Conservation (phyloP, 352 stramenopile genomes). For the Blastocystis sp. region DNA sequence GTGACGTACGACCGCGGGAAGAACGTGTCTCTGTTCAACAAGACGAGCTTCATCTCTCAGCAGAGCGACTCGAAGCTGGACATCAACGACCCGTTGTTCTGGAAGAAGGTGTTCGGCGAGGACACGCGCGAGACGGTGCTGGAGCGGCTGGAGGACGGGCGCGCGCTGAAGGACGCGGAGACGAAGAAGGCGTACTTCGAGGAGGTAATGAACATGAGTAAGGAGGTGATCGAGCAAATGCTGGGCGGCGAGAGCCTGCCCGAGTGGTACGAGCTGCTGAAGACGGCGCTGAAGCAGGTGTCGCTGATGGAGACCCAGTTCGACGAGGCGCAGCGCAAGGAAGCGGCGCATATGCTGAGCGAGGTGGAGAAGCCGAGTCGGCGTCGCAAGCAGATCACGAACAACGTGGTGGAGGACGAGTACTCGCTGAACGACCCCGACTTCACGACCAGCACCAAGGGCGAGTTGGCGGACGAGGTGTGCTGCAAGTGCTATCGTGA, state of each 20-base stretch:
- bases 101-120: constrained; percentile 91
- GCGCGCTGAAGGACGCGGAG: constrained; percentile 50
- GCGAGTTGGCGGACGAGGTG: constrained; percentile 44
- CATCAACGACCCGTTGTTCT: constrained; percentile 97
- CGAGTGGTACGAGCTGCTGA: constrained; percentile 63
- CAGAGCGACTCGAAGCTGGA: constrained; percentile 84
- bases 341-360: constrained; percentile 36
- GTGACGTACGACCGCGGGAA: constrained; percentile 38
- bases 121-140: constrained; percentile 70
- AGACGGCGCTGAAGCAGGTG: constrained; percentile 50
- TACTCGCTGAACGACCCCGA: constrained; percentile 45
- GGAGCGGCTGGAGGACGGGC: constrained; percentile 67
- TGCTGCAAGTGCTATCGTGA: constrained; percentile 63
- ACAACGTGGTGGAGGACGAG: constrained; percentile 2
- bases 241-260: constrained; percentile 68
- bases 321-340: constrained; percentile 30
- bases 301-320: constrained; percentile 58
- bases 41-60: constrained; percentile 70
- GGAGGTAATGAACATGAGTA: constrained; percentile 67
- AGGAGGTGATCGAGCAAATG: constrained; percentile 70
- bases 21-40: constrained; percentile 66
- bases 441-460: constrained; percentile 4
- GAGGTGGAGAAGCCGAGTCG: constrained; percentile 62
- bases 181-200: constrained; percentile 67
- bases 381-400: constrained; percentile 45